A percentile compares a stretch with the other conserved stretches of the same genome.
phyloP scores from a whole-genome alignment of 495 filamentous ascomycete genomes.

The Pseudevernia furfuracea region DNA sequence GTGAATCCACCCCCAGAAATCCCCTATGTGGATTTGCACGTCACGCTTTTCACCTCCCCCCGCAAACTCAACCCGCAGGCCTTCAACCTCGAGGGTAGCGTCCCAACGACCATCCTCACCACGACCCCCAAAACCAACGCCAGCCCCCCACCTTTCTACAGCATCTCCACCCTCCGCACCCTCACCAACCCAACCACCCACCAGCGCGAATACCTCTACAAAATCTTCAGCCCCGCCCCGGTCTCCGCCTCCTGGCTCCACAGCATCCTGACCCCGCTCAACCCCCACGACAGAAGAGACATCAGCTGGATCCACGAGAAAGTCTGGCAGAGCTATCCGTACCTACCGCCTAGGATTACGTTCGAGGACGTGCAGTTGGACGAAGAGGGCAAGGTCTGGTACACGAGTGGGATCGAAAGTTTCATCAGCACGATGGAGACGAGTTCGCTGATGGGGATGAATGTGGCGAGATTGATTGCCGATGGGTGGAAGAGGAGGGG shows the following conservation, averaged over 20 bases:
- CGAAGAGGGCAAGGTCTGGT: slow-evolving; percentile 54
- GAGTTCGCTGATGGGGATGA: slow-evolving; percentile 88
- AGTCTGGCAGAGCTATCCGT: slow-evolving; percentile 78
- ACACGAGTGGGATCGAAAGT: slow-evolving; percentile 87
- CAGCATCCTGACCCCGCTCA: slow-evolving; percentile 25
- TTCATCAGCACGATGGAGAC: slow-evolving; percentile 99
- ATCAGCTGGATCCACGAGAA: slow-evolving; percentile 62
- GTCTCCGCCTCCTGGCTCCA: slow-evolving; percentile 58
- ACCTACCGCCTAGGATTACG: slow-evolving; percentile 69
- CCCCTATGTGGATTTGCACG: slow-evolving; percentile 74
- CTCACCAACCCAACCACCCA: slow-evolving; percentile 48
- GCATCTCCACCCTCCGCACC: slow-evolving; percentile 68
- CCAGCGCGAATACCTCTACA: slow-evolving; percentile 74
- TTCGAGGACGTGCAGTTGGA: slow-evolving; percentile 74
- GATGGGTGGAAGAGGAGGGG: slow-evolving; percentile 45
- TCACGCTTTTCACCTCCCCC: slow-evolving; percentile 80
- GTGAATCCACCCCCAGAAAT: slow-evolving; percentile 55
- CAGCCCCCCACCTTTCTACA: slow-evolving; percentile 74
- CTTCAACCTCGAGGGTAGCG: slow-evolving; percentile 53
- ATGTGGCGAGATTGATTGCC: slow-evolving; percentile 74
- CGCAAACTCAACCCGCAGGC: slow-evolving; percentile 55
- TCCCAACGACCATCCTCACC: slow-evolving; percentile 72
- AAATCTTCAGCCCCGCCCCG: slow-evolving; percentile 78
- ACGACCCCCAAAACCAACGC: slow-evolving; percentile 54
- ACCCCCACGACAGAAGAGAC: slow-evolving; percentile 44